Evolutionary conservation across 2,329 filamentous ascomycete genomes (phyloP).

Genomic region (Sarocladium brachiariae): DNA sequence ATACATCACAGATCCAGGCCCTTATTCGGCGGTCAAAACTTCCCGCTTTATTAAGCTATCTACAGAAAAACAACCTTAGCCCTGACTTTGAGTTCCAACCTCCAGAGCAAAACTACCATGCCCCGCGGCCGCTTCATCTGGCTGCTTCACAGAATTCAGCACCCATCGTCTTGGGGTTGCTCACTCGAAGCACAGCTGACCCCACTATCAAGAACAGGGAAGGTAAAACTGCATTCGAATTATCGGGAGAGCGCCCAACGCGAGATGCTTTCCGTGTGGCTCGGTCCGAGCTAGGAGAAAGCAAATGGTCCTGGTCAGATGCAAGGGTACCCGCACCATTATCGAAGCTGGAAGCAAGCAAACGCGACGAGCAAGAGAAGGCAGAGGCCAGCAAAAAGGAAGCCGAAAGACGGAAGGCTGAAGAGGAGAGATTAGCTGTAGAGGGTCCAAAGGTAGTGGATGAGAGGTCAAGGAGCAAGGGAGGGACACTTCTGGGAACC

Average conservation of each 20-base stretch:
- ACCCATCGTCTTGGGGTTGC: slow-evolving; percentile 68
- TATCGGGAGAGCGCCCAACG: slow-evolving; percentile 78
- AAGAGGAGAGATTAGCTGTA: slow-evolving; percentile 63
- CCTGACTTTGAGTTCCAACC: slow-evolving; percentile 73
- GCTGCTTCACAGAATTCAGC: slow-evolving; percentile 75
- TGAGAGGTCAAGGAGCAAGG: slow-evolving; percentile 43
- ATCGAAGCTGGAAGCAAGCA: slow-evolving; percentile 63
- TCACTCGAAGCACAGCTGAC: slow-evolving; percentile 68
- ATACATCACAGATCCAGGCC: slow-evolving; percentile 83
- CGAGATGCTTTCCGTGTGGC: slow-evolving; percentile 89
- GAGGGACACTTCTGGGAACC: slow-evolving; percentile 31
- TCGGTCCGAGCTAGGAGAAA: slow-evolving; percentile 72
- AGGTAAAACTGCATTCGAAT: slow-evolving; percentile 78
- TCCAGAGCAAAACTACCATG: slow-evolving; percentile 65
- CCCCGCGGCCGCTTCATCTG: slow-evolving; percentile 77
- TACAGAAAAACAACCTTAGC: slow-evolving; percentile 66
- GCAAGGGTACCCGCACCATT: slow-evolving; percentile 68
- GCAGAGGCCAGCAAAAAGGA: slow-evolving; percentile 62
- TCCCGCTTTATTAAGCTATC: slow-evolving; percentile 76
- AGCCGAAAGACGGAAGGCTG: slow-evolving; percentile 61
- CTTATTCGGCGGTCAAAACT: slow-evolving; percentile 85
- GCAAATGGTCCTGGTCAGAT: slow-evolving; percentile 68
- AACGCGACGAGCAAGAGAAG: slow-evolving; percentile 63
- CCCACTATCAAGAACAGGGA: slow-evolving; percentile 66
- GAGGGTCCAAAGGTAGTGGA: slow-evolving; percentile 55